Percentiles rank a stretch among this genome's conserved stretches.
Evolutionary conservation across 2,329 filamentous ascomycete species (phyloP).

Genomic region (Monilinia aucupariae): DNA sequence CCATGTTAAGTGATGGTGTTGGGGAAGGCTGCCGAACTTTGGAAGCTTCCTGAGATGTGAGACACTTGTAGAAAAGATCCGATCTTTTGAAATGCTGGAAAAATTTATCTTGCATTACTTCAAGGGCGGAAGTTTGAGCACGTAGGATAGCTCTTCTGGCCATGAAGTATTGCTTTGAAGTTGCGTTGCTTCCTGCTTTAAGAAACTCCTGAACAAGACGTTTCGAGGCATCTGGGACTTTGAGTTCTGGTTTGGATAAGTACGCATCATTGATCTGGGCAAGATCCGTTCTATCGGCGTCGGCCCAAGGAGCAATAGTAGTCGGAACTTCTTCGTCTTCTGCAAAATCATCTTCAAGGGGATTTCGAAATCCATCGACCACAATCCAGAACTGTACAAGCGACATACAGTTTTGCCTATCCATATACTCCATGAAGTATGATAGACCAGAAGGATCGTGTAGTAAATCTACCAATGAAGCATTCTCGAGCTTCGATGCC

Average conservation of each 20-base stretch:
- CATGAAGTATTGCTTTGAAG: constrained; percentile 72
- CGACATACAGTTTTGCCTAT: constrained; percentile 78
- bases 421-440: constrained; percentile 99
- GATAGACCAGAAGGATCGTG: constrained; percentile 86
- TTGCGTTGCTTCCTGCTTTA: constrained; percentile 68
- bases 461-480: constrained; percentile 76
- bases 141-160: constrained; percentile 76
- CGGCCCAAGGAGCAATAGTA: constrained; percentile 64
- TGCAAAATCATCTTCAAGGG: constrained; percentile 77
- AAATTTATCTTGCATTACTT: constrained; percentile 75
- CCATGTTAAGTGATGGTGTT: constrained; percentile 28
- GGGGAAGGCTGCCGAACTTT: constrained; percentile 26
- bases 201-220: constrained; percentile 72
- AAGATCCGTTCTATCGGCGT: constrained; percentile 80
- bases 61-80: constrained; percentile 91
- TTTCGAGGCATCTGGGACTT: constrained; percentile 64
- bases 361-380: constrained; percentile 92
- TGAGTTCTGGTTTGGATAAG: constrained; percentile 73
- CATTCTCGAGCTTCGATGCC: constrained; percentile 65
- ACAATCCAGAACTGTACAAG: constrained; percentile 98
- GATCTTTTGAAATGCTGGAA: constrained; percentile 86
- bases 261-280: constrained; percentile 91
- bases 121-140: constrained; percentile 76
- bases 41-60: constrained; percentile 76
- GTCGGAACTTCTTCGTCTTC: constrained; percentile 52